A percentile compares a stretch with the other conserved stretches of the same genome.
Evolutionary conservation across 2,329 filamentous ascomycete species (phyloP).

Genomic region (Fusarium transvaalense): DNA sequence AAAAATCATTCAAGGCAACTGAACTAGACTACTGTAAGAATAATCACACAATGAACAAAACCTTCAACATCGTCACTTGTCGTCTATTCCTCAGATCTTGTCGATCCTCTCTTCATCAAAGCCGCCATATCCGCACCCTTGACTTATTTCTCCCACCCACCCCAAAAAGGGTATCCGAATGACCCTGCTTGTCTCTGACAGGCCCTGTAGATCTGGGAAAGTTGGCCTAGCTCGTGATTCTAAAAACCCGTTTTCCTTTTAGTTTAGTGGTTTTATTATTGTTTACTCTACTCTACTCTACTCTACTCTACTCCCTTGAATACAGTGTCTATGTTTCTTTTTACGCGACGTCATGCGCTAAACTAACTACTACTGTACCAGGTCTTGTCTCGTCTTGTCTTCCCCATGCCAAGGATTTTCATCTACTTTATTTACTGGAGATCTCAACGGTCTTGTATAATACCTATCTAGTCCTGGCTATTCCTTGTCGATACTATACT

Average conservation of each 20-base stretch:
- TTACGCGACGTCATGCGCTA: slow-evolving; percentile 25
- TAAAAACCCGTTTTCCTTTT: slow-evolving; percentile 17
- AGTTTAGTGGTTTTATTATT: background rate
- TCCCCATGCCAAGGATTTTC: slow-evolving; percentile 14
- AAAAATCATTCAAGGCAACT: background rate
- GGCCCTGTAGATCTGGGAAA: background rate
- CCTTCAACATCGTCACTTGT: background rate
- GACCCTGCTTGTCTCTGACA: slow-evolving; percentile 17
- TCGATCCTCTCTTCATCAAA: background rate
- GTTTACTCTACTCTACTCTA: too few relatives aligned
- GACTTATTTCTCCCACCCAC: background rate
- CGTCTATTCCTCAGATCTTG: slow-evolving; percentile 4
- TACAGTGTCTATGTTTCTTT: background rate
- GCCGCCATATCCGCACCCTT: slow-evolving; percentile 22
- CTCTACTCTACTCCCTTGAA: background rate
- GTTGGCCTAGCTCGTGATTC: slow-evolving; percentile 23
- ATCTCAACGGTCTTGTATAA: background rate
- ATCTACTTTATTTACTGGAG: slow-evolving; percentile 5
- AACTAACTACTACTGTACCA: too few relatives aligned
- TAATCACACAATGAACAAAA: background rate
- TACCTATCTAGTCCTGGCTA: background rate
- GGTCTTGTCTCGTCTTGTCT: background rate
- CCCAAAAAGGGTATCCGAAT: slow-evolving; percentile 2
- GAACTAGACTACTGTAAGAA: background rate
- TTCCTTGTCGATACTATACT: background rate